Evolutionary conservation across 768 basidiomycete species (phyloP), one percentile per base, ranked within the genome.

Genomic region (Cystofilobasidium capitatum): DNA sequence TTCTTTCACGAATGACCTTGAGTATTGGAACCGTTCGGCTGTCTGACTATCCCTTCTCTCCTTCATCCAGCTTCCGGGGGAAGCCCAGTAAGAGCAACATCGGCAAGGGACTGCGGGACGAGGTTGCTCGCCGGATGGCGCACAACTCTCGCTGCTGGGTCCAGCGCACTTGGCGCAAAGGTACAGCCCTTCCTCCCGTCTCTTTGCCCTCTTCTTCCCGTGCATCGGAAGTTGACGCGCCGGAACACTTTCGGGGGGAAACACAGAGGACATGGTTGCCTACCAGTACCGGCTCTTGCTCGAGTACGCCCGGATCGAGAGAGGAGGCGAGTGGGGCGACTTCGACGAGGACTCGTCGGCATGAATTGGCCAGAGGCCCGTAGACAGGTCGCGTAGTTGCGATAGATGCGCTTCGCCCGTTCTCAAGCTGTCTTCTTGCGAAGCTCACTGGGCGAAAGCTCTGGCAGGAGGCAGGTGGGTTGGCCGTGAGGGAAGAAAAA

Each of bases 161-260:
- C 7, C 36, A 63, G 62, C 36, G 62, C 13, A 63, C 62, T 12
- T 63, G 62, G 62, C 29, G 62, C 4, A 63, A 63, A 26, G 59
- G 59, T 61, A 16, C 37, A n/a, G 59, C 13, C 17, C 8, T 26
- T 26, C 26, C 59, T 7, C 17, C 10, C 9, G 7, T n/a, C 5
- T n/a, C 40, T 20, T 59, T 36, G 9, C 12, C 35, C 35, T 35
- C 26, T 6, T 14, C 7, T n/a, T 22, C 10, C 5, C 6, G 17
- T 59, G 7, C 1, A 7, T 0, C 16, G 40, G 7, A 17, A 29
- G 29, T 17, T 6, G 9, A 7, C 47, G 29, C 6, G 5, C n/a
- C 8, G 7, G 47, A 49, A n/a, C n/a, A 5, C 4, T 26, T 24
- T 49, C 6, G 8, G 2, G n/a, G 3, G 12, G 47, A 22, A 26